These are phyloP conservation scores for Pyrenophora teres DNA, from an alignment of 2,329 filamentous ascomycete genomes.

Conservation along the genomic window DNA sequence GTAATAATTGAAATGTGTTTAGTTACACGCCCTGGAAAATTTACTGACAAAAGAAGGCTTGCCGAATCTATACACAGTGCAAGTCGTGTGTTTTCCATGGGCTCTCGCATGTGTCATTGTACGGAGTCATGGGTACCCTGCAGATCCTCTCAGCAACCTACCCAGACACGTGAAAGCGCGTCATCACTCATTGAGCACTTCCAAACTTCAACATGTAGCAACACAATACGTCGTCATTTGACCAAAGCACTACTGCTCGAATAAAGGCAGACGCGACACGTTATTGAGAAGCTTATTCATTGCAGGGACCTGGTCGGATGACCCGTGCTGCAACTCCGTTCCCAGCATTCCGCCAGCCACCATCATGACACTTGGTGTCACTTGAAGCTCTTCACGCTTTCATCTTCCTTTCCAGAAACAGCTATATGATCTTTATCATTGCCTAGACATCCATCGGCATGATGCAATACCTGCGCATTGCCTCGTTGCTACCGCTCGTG, in stretches of 20 bases:
- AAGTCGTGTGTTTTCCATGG: background rate
- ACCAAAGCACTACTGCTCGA: background rate
- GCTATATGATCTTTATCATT: background rate
- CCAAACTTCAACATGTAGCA: no score
- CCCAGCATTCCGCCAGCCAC: conserved; percentile 5
- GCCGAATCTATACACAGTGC: no score
- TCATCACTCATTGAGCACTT: no score
- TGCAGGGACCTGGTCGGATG: background rate
- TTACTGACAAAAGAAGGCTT: no score
- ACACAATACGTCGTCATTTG: no score
- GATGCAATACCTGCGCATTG: conserved; percentile 19
- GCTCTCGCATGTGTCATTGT: background rate
- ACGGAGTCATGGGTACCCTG: background rate
- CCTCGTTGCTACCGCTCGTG: conserved; percentile 23
- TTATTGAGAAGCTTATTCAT: background rate
- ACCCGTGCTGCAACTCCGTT: conserved; percentile 9
- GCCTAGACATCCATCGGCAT: conserved; percentile 6
- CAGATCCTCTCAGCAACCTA: no score
- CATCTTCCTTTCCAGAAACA: background rate
- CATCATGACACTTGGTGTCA: conserved; percentile 8
- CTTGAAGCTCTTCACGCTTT: conserved; percentile 6
- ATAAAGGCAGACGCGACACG: background rate
- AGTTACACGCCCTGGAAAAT: no score
- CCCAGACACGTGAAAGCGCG: no score
- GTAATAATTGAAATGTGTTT: no score